phyloP scores from a whole-genome alignment of 2,329 filamentous ascomycete genomes.

The Colletotrichum euphorbiae region DNA sequence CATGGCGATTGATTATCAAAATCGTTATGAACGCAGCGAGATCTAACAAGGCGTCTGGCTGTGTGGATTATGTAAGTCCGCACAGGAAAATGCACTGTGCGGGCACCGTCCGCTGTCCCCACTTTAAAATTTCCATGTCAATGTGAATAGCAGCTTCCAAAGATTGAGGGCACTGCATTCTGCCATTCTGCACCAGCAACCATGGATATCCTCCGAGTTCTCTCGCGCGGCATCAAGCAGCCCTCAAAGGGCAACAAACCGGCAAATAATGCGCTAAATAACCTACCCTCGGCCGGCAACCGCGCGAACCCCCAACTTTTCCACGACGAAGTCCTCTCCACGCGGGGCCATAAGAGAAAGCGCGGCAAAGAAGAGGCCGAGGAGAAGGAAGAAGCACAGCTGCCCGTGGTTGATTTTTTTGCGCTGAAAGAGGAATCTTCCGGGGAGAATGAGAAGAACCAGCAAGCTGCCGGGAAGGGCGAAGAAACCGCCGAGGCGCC shows the following conservation, averaged over 20 bases:
- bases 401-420: constrained; percentile 70
- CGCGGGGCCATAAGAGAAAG: constrained; percentile 67
- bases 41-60: too few species aligned
- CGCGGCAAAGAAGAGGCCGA: constrained; percentile 50
- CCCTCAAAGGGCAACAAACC: constrained; percentile 52
- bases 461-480: constrained; percentile 42
- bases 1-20: too few species aligned
- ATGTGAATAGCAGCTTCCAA: constrained; percentile 10
- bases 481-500: constrained; percentile 43
- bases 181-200: constrained; percentile 23
- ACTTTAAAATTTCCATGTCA: constrained; percentile 37
- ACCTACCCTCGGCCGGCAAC: constrained; percentile 73
- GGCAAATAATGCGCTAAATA: constrained; percentile 49
- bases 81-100: not conserved
- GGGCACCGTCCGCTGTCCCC: constrained; percentile 21
- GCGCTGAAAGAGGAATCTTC: constrained; percentile 56
- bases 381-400: constrained; percentile 48
- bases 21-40: too few species aligned
- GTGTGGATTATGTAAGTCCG: constrained; percentile 1
- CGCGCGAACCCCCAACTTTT: constrained; percentile 77
- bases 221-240: constrained; percentile 77
- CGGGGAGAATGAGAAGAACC: constrained; percentile 38
- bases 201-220: constrained; percentile 80
- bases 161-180: not conserved
- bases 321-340: constrained; percentile 63